phyloP scores from a whole-genome alignment of 192 early-diverging fungal genomes.

The Podila epicladia region DNA sequence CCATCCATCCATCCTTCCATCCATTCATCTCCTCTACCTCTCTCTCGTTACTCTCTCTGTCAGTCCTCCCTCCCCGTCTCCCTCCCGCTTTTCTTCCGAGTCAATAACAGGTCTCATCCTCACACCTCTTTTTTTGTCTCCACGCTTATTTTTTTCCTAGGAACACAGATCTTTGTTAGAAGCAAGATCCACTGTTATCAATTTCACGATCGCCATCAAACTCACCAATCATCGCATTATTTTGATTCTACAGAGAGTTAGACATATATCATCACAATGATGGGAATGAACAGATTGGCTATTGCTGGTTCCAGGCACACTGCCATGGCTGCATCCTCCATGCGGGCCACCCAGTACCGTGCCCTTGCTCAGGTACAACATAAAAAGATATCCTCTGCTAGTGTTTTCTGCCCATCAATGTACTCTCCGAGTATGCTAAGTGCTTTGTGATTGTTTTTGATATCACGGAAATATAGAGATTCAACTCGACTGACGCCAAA shows the following conservation, averaged over 20 bases:
- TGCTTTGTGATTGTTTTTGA: neutral
- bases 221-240: no score
- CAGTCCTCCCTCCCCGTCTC: neutral
- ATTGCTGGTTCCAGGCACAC: slow-evolving; percentile 37
- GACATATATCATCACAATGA: slow-evolving; percentile 12
- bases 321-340: slow-evolving; percentile 17
- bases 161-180: neutral
- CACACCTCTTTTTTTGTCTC: no score
- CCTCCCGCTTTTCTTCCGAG: neutral
- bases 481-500: slow-evolving; percentile 46
- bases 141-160: neutral
- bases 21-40: neutral
- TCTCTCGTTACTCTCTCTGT: neutral
- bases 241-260: neutral
- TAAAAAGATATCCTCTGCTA: no score
- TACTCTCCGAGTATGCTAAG: no score
- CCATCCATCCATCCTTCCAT: neutral
- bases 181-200: neutral
- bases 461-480: slow-evolving; percentile 15
- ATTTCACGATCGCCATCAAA: neutral
- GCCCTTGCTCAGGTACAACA: slow-evolving; percentile 37
- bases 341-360: slow-evolving; percentile 48
- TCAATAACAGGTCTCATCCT: neutral
- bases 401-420: no score
- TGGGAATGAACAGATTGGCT: slow-evolving; percentile 44